Base-by-base conservation (phyloP, 2,329 filamentous ascomycete species). In the Colletotrichum echinochloae region DNA sequence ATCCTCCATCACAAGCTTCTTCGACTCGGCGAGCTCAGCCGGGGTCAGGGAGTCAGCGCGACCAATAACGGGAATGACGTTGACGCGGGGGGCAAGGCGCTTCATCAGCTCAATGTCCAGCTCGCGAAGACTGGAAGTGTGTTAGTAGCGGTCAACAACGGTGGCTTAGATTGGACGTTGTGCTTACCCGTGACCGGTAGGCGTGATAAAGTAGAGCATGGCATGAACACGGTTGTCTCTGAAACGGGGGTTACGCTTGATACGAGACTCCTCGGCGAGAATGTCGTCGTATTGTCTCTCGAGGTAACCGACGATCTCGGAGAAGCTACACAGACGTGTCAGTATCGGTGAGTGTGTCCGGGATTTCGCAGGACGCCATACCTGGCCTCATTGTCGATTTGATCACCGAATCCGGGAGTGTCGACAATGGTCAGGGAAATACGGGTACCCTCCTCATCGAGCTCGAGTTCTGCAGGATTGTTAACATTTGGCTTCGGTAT, bases 181-280 rank as follows among this genome's bases (percentile, higher is more conserved):
- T 16, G 75, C 89, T 79, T 87, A 94, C 92, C 92, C 95, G 82
- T 98, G 94, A 78, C 96, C 96, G 73, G 96, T 99, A 57, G 96
- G 96, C 75, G 96, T 97, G 87, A 99, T 98, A 83, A 99, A 99
- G 89, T 99, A 99, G 78, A 99, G 91, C 82, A 99, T 91, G 76
- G 95, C 96, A 81, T 99, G 96, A 59, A 99, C 94, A 86, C 96
- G 94, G 87, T 99, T 98, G 86, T 99, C 96, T 80, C 96, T 92
- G 92, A 99, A 99, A 79, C 96, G 92, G 77, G 96, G 96, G 87
- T 99, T 99, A 94, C 96, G 96, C 93, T 99, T 99, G 89, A 99
- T 99, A 87, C 96, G 94, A 78, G 96, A 98, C 87, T 99, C 96
- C 86, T 98, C 95, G 73, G 96, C 95, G 77, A 99, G 90, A 88